Conservation (phyloP, 1,284 basidiomycete genomes). For the Tilletiaria anomala region DNA sequence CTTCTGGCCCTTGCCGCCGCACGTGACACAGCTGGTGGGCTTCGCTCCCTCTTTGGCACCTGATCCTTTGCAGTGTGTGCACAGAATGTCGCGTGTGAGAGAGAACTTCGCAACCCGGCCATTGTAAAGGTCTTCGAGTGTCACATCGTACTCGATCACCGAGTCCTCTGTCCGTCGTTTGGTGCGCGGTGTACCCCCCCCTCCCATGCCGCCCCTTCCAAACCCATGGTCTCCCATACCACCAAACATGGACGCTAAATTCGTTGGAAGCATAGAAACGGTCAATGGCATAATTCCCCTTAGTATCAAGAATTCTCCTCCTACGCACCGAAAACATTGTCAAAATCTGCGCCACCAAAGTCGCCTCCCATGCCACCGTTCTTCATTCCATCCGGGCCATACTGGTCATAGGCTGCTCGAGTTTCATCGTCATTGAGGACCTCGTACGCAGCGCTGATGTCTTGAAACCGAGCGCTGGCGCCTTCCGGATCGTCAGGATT, state of each 20-base stretch:
- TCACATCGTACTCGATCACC: constrained; percentile 62
- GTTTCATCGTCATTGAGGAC: constrained; percentile 5
- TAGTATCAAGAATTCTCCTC: not conserved
- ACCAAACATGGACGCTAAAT: constrained; percentile 12
- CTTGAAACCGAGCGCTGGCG: constrained; percentile 30
- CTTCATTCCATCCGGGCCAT: not conserved
- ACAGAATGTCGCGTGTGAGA: constrained; percentile 71
- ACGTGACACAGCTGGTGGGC: constrained; percentile 63
- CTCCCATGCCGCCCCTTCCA: constrained; percentile 40
- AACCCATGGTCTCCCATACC: not conserved
- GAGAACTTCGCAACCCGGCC: constrained; percentile 80
- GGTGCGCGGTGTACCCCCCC: constrained; percentile 41
- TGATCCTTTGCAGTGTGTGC: constrained; percentile 68
- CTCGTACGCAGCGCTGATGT: constrained; percentile 34
- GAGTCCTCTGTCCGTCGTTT: constrained; percentile 30
- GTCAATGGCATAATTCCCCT: not conserved
- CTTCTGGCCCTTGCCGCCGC: constrained; percentile 58
- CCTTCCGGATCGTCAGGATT: constrained; percentile 13
- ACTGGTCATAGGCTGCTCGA: constrained; percentile 2
- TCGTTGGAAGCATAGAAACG: not conserved
- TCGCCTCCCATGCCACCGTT: too few species aligned
- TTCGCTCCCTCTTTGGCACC: constrained; percentile 67
- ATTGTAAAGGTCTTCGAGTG: constrained; percentile 80
- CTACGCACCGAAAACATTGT: constrained; percentile 23
- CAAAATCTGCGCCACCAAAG: constrained; percentile 12